Conservation (phyloP, 352 stramenopile species). For the Phytopythium boreale region DNA sequence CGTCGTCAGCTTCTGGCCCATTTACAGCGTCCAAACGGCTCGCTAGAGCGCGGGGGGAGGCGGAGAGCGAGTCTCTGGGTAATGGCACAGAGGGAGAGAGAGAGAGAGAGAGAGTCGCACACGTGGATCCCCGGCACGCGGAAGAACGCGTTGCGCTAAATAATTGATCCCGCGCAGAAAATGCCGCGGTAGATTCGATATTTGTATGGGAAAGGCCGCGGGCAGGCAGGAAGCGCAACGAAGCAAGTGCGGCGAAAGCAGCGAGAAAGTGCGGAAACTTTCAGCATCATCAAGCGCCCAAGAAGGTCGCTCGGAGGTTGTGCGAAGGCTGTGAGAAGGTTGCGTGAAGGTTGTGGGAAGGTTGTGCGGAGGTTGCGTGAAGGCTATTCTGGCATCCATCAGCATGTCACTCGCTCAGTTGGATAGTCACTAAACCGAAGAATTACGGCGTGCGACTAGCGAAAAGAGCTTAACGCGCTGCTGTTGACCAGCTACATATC, state of each 20-base stretch:
- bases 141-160: too few relatives aligned
- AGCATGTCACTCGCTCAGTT: background rate
- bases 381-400: too few relatives aligned
- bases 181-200: background rate
- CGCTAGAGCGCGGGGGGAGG: background rate
- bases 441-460: background rate
- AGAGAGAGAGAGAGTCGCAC: too few relatives aligned
- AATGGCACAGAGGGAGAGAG: too few relatives aligned
- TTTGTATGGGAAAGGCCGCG: background rate
- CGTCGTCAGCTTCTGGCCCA: slow-evolving; percentile 6
- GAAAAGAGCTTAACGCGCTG: background rate
- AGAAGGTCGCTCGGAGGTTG: background rate
- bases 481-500: background rate
- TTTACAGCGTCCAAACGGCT: background rate
- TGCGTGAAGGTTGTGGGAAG: background rate
- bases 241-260: background rate
- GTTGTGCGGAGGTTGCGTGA: background rate
- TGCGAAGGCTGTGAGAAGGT: slow-evolving; percentile 1
- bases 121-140: too few relatives aligned
- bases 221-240: background rate
- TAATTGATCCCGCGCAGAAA: too few relatives aligned
- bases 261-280: background rate
- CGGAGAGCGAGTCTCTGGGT: background rate
- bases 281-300: background rate
- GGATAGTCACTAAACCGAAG: background rate